Evolutionary conservation across 768 basidiomycete species (phyloP).

Genomic region (Wakefieldia striispora): DNA sequence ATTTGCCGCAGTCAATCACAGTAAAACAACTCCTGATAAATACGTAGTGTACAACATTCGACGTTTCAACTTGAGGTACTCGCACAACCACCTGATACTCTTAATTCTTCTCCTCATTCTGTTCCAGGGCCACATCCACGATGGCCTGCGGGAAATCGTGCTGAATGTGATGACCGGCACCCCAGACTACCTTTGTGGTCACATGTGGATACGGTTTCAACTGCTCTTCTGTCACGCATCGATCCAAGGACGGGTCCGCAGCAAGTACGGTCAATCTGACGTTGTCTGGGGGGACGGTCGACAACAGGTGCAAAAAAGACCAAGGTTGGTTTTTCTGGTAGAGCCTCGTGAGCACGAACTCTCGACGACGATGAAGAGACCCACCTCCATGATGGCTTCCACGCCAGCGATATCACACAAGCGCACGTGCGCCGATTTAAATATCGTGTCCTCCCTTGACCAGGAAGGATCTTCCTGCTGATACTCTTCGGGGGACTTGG

Average conservation of each 20-base stretch:
- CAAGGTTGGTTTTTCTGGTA: conserved; percentile 23
- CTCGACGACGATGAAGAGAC: neutral
- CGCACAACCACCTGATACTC: no score
- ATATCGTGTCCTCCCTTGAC: conserved; percentile 5
- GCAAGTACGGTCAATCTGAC: conserved; percentile 1
- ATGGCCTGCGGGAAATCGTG: conserved; percentile 16
- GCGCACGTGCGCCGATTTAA: neutral
- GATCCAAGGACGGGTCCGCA: conserved; percentile 1
- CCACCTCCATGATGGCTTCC: conserved; percentile 14
- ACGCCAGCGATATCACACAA: conserved; percentile 9
- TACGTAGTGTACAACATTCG: no score
- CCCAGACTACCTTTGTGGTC: neutral
- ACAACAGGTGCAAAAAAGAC: conserved; percentile 5
- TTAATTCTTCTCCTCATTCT: no score
- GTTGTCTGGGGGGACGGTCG: neutral
- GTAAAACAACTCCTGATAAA: no score
- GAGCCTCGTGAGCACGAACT: neutral
- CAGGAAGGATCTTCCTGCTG: neutral
- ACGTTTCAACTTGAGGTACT: no score
- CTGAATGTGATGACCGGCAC: conserved; percentile 12
- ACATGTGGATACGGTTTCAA: neutral
- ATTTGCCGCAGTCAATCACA: no score
- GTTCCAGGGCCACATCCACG: conserved; percentile 1
- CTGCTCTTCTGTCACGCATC: neutral
- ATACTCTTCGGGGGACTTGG: neutral